Conservation (phyloP, 139 green algal species). For the Picochlorum sp. region DNA sequence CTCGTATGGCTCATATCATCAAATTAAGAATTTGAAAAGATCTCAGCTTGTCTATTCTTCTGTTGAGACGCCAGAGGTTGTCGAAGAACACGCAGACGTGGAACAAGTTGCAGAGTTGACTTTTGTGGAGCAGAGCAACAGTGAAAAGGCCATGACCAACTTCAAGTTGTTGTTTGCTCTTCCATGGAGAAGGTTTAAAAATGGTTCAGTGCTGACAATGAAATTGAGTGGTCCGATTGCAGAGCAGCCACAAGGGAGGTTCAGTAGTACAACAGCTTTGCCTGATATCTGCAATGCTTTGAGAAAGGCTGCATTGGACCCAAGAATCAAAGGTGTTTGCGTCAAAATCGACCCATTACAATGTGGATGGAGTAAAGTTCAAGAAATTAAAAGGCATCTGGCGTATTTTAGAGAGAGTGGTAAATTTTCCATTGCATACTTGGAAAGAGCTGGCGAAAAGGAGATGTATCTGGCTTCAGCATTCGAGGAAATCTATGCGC, state of each 20-base stretch:
- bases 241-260: slow-evolving; percentile 37
- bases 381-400: slow-evolving; percentile 73
- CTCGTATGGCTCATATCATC: no score
- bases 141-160: slow-evolving; percentile 10
- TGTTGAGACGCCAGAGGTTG: background rate
- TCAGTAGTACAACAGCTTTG: slow-evolving; percentile 38
- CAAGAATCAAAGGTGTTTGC: slow-evolving; percentile 63
- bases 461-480: slow-evolving; percentile 86
- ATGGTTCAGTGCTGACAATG: slow-evolving; percentile 53
- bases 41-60: no score
- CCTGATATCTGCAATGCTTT: slow-evolving; percentile 61
- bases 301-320: slow-evolving; percentile 80
- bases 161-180: slow-evolving; percentile 43
- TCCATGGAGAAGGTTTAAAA: slow-evolving; percentile 83
- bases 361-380: slow-evolving; percentile 50
- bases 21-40: no score
- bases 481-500: slow-evolving; percentile 78
- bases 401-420: slow-evolving; percentile 59
- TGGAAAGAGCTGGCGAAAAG: slow-evolving; percentile 75
- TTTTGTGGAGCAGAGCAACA: slow-evolving; percentile 11
- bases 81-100: background rate
- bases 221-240: slow-evolving; percentile 42
- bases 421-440: slow-evolving; percentile 81
- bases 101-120: slow-evolving; percentile 9
- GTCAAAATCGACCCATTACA: slow-evolving; percentile 76